Conservation (phyloP, 2,329 filamentous ascomycete genomes). For the Hypoxylon sp. region DNA sequence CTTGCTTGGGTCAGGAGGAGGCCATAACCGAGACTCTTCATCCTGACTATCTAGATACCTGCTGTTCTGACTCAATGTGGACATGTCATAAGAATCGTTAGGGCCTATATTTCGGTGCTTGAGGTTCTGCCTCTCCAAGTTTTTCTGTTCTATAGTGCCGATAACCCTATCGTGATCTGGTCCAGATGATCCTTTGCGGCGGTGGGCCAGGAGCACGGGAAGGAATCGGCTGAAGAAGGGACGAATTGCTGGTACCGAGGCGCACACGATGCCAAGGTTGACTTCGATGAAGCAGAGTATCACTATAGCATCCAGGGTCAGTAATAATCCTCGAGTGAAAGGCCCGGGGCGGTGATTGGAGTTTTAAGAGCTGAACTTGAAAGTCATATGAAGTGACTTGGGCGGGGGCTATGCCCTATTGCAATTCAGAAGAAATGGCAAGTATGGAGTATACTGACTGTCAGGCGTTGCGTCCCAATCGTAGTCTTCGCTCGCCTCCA, state of each 20-base stretch:
- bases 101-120: conserved; percentile 34
- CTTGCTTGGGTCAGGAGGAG: conserved; percentile 15
- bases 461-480: conserved; percentile 45
- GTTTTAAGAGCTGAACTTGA: not conserved
- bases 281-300: conserved; percentile 44
- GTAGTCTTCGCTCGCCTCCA: conserved; percentile 44
- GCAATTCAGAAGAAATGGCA: not conserved
- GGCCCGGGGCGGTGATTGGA: not conserved
- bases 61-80: conserved; percentile 16
- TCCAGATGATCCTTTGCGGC: conserved; percentile 26
- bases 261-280: conserved; percentile 43
- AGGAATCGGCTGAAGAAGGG: conserved; percentile 42
- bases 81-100: conserved; percentile 30
- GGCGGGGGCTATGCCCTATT: not conserved
- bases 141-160: conserved; percentile 37
- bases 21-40: conserved; percentile 38
- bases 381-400: not conserved
- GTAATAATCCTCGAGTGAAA: not conserved
- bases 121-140: conserved; percentile 31
- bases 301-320: conserved; percentile 27
- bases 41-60: conserved; percentile 26
- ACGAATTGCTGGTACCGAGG: conserved; percentile 38
- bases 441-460: conserved; percentile 28
- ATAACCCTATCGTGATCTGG: conserved; percentile 15
- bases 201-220: conserved; percentile 27